These are phyloP conservation scores for Pisolithus albus DNA, from an alignment of 768 basidiomycete genomes.

Conservation along the genomic window DNA sequence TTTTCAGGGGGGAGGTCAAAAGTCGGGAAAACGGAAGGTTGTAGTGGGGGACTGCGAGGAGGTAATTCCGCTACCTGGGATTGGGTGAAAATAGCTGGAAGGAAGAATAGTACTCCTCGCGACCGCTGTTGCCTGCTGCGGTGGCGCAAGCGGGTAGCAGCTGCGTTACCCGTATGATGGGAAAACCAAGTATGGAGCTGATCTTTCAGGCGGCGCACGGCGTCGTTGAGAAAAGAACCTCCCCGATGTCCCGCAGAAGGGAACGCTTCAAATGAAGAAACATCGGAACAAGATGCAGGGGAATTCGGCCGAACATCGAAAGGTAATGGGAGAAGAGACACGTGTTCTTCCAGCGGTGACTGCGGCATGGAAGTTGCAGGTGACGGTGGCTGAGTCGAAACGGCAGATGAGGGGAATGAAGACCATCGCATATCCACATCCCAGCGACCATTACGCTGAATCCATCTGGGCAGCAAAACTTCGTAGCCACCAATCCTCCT, in stretches of 20 bases:
- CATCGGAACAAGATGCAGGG: conserved; percentile 43
- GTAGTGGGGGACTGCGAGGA: conserved; percentile 28
- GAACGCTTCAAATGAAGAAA: conserved; percentile 38
- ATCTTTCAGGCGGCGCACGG: conserved; percentile 50
- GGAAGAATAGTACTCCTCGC: conserved; percentile 69
- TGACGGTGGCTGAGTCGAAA: conserved; percentile 37
- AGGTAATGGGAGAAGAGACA: conserved; percentile 55
- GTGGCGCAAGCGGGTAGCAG: conserved; percentile 40
- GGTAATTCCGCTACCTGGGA: conserved; percentile 26
- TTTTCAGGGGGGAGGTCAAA: conserved; percentile 40
- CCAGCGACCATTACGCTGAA: conserved; percentile 64
- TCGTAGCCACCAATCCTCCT: conserved; percentile 69
- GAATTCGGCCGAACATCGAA: conserved; percentile 54
- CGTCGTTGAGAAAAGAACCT: conserved; percentile 40
- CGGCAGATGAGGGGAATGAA: conserved; percentile 36
- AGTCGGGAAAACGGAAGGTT: conserved; percentile 6
- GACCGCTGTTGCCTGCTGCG: conserved; percentile 42
- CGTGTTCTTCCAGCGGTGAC: conserved; percentile 44
- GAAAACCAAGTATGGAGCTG: conserved; percentile 44
- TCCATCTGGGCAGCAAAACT: conserved; percentile 69
- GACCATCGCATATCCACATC: conserved; percentile 61
- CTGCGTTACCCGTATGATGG: conserved; percentile 29
- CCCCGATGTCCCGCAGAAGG: conserved; percentile 33
- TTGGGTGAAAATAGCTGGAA: conserved; percentile 71
- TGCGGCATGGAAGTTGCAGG: conserved; percentile 44